These are phyloP conservation scores for Vitis rupestris DNA, from an alignment of 164 flowering plant genomes.

Conservation along the genomic window DNA sequence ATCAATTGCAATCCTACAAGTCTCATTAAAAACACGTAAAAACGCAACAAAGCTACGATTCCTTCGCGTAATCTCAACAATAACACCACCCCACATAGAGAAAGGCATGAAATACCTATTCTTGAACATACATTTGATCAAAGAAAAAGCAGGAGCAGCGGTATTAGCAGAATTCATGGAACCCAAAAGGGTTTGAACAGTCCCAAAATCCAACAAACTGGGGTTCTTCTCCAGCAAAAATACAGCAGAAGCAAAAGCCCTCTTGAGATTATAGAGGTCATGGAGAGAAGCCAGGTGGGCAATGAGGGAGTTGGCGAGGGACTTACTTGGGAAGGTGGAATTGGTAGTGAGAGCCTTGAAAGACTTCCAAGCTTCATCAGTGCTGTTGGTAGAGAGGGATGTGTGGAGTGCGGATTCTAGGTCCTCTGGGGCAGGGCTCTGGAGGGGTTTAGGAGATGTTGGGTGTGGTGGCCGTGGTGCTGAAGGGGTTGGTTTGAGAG, in stretches of 20 bases:
- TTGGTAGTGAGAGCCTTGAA: slow-evolving; percentile 66
- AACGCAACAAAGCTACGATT: slow-evolving; percentile 55
- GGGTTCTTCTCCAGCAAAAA: slow-evolving; percentile 72
- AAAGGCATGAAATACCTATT: slow-evolving; percentile 74
- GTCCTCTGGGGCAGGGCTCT: slow-evolving; percentile 40
- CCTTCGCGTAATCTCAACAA: slow-evolving; percentile 67
- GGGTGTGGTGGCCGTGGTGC: too few relatives aligned
- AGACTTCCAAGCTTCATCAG: slow-evolving; percentile 92
- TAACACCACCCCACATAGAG: slow-evolving; percentile 59
- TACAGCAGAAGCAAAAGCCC: slow-evolving; percentile 80
- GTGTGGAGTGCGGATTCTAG: slow-evolving; percentile 51
- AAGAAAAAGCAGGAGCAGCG: slow-evolving; percentile 77
- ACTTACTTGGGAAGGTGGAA: slow-evolving; percentile 55
- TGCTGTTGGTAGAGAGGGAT: slow-evolving; percentile 47
- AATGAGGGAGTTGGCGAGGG: slow-evolving; percentile 68
- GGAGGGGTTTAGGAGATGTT: slow-evolving; percentile 5
- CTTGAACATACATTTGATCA: slow-evolving; percentile 72
- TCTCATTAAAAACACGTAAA: slow-evolving; percentile 64
- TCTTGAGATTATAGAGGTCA: slow-evolving; percentile 68
- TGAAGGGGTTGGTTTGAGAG: slow-evolving; percentile 25
- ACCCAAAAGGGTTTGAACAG: slow-evolving; percentile 43
- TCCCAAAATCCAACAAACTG: slow-evolving; percentile 37
- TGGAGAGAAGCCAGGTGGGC: slow-evolving; percentile 56
- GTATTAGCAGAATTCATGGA: slow-evolving; percentile 53
- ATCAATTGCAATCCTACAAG: slow-evolving; percentile 69